phyloP scores from a whole-genome alignment of 371 early-diverging fungal species.

The Mucor ambiguus region DNA sequence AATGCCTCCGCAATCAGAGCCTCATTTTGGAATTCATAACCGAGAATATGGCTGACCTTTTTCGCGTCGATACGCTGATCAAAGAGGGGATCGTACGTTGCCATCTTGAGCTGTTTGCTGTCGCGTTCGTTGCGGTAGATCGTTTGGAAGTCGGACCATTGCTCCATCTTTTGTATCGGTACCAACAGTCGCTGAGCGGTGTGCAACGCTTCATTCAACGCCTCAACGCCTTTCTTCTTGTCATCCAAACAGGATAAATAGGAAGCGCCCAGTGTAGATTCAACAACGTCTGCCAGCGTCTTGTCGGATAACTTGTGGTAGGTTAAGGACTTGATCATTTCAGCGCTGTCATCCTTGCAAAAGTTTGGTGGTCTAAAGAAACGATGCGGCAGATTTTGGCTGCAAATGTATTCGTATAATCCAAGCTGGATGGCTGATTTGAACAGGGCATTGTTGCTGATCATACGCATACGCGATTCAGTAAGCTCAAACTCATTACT shows the following conservation, averaged over 20 bases:
- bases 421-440: conserved; percentile 55
- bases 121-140: conserved; percentile 7
- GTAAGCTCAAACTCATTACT: conserved; percentile 82
- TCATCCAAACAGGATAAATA: conserved; percentile 33
- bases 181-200: conserved; percentile 54
- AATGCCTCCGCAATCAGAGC: conserved; percentile 75
- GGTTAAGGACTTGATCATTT: conserved; percentile 24
- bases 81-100: neutral
- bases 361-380: conserved; percentile 56
- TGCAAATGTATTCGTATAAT: conserved; percentile 53
- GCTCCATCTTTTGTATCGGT: conserved; percentile 49
- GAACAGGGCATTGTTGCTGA: conserved; percentile 75
- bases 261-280: conserved; percentile 87
- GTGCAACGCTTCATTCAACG: conserved; percentile 58
- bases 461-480: conserved; percentile 60
- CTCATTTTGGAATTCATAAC: conserved; percentile 75
- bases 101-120: neutral
- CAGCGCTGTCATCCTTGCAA: conserved; percentile 30
- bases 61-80: conserved; percentile 16
- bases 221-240: conserved; percentile 26
- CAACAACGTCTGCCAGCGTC: conserved; percentile 85
- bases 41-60: conserved; percentile 56
- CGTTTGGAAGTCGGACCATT: conserved; percentile 49
- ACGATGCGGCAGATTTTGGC: conserved; percentile 53
- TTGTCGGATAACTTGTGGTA: conserved; percentile 71